Conservation (phyloP, 108 stramenopile species). For the Pseudonitzschia pungens region DNA sequence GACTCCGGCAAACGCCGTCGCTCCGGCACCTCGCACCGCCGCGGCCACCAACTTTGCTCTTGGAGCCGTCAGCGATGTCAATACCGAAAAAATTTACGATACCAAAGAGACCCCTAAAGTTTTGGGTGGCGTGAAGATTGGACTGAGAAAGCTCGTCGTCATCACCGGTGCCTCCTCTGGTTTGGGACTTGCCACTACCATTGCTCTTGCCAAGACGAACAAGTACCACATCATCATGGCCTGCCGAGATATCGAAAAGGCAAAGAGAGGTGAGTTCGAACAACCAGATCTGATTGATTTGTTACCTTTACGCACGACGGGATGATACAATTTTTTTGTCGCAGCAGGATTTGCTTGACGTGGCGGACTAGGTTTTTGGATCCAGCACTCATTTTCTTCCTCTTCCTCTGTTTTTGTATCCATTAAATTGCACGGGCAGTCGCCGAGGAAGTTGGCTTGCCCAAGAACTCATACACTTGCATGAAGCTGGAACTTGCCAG, state of each 20-base stretch:
- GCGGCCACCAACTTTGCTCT: background rate
- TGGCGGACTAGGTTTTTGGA: background rate
- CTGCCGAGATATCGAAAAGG: conserved; percentile 87
- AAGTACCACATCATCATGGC: conserved; percentile 94
- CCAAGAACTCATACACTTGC: conserved; percentile 74
- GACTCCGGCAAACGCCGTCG: background rate
- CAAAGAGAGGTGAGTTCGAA: conserved; percentile 60
- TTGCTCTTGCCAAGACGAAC: conserved; percentile 79
- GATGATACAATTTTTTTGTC: background rate
- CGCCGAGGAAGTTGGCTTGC: conserved; percentile 73
- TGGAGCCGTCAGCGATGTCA: background rate
- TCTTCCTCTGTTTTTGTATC: background rate
- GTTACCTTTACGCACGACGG: conserved; percentile 1
- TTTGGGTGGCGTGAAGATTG: conserved; percentile 85
- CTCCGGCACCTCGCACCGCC: background rate
- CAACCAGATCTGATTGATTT: background rate
- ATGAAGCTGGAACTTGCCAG: conserved; percentile 93
- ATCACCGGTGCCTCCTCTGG: conserved; percentile 92
- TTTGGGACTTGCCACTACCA: conserved; percentile 82
- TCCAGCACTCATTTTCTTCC: conserved; percentile 1
- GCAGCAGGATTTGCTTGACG: background rate
- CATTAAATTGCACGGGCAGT: conserved; percentile 29
- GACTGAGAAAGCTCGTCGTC: conserved; percentile 77
- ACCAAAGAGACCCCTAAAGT: conserved; percentile 78
- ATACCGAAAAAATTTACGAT: conserved; percentile 59